A percentile compares a stretch with the other conserved stretches of the same genome.
Evolutionary conservation across 1,284 basidiomycete species (phyloP).

Genomic region (Fomitopsis palustris): DNA sequence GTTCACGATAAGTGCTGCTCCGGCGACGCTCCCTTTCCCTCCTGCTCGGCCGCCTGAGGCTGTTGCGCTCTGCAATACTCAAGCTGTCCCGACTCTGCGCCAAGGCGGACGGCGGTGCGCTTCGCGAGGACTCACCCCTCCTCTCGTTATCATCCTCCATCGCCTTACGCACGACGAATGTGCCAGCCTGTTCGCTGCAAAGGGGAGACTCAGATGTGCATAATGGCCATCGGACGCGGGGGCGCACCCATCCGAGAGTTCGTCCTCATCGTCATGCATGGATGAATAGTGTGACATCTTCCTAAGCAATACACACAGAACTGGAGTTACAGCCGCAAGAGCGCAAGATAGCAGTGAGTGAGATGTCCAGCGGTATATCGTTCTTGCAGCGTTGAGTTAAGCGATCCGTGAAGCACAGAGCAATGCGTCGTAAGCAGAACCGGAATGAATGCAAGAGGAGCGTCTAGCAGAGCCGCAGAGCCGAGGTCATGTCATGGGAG

Average conservation of each 20-base stretch:
- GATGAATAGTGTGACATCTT: background rate
- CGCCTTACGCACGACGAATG: background rate
- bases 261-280: conserved; percentile 5
- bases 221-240: background rate
- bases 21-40: conserved; percentile 22
- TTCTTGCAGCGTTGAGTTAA: background rate
- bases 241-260: conserved; percentile 12
- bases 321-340: background rate
- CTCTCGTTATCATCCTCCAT: background rate
- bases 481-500: background rate
- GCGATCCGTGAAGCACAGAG: background rate
- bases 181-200: background rate
- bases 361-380: background rate
- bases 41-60: conserved; percentile 12
- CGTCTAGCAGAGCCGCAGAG: background rate
- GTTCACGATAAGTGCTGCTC: conserved; percentile 23
- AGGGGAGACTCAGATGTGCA: background rate
- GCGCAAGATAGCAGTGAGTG: background rate
- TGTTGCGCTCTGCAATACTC: conserved; percentile 12
- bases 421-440: background rate
- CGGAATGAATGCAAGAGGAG: background rate
- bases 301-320: background rate
- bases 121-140: conserved; percentile 7
- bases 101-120: conserved; percentile 15
- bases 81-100: conserved; percentile 15